A percentile compares a stretch with the other conserved stretches of the same genome.
These are phyloP conservation scores for Pseudogymnoascus verrucosus DNA, from an alignment of 2,329 filamentous ascomycete genomes.

Conservation along the genomic window DNA sequence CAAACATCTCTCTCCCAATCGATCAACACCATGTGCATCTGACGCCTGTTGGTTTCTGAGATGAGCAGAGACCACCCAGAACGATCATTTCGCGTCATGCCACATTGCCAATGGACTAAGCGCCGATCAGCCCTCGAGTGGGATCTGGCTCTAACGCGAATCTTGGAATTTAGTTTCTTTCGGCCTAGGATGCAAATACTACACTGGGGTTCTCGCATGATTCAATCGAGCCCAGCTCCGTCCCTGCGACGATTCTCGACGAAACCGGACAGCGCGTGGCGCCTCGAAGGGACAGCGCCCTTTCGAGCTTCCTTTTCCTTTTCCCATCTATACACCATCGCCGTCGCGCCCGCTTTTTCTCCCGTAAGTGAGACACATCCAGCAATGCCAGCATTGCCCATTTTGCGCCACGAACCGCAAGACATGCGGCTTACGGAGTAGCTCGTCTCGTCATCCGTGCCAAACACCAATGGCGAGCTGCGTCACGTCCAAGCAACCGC, in stretches of 20 bases:
- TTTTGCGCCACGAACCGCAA: slow-evolving; percentile 6
- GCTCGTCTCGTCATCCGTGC: background rate
- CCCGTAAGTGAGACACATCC: background rate
- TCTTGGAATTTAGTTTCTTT: background rate
- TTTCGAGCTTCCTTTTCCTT: slow-evolving; percentile 3
- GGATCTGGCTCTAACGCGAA: background rate
- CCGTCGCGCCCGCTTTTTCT: background rate
- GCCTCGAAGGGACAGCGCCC: background rate
- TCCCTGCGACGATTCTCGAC: slow-evolving; percentile 1
- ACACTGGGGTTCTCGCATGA: background rate
- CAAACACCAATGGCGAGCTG: slow-evolving; percentile 5
- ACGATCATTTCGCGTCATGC: background rate
- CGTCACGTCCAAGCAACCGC: slow-evolving; percentile 6
- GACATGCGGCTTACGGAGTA: slow-evolving; percentile 4
- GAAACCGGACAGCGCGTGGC: background rate
- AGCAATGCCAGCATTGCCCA: background rate
- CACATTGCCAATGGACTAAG: background rate
- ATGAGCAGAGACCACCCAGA: background rate
- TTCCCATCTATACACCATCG: background rate
- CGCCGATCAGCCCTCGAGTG: slow-evolving; percentile 1
- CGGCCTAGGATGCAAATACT: background rate
- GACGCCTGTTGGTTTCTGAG: slow-evolving; percentile 2
- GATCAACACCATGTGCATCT: background rate
- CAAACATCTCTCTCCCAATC: background rate
- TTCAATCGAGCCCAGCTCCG: background rate